Percentiles rank a stretch among this genome's conserved stretches.
phyloP scores from a whole-genome alignment of 768 basidiomycete genomes.

The Hysterangium stoloniferum region DNA sequence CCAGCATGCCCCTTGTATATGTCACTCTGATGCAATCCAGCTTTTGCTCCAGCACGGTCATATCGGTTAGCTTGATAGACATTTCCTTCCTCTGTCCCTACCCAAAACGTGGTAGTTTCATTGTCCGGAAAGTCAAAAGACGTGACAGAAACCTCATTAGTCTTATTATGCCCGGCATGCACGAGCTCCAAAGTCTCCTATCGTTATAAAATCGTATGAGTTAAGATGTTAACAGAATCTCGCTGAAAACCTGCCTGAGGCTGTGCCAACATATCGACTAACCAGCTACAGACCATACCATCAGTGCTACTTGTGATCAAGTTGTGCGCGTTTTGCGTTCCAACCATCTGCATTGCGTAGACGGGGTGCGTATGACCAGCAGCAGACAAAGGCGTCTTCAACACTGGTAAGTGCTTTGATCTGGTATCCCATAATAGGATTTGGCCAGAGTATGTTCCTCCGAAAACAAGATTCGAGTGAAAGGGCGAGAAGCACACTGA shows the following conservation, averaged over 20 bases:
- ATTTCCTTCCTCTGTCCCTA: conserved; percentile 97
- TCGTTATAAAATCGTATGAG: neutral
- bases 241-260: conserved; percentile 59
- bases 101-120: conserved; percentile 95
- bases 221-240: neutral
- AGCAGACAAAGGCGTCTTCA: conserved; percentile 94
- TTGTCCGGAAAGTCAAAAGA: conserved; percentile 91
- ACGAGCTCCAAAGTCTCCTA: conserved; percentile 92
- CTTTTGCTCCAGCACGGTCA: conserved; percentile 94
- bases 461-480: conserved; percentile 94
- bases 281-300: conserved; percentile 95
- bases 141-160: conserved; percentile 93
- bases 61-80: conserved; percentile 96
- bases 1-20: conserved; percentile 90
- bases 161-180: conserved; percentile 90
- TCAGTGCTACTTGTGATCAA: conserved; percentile 95
- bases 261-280: conserved; percentile 97
- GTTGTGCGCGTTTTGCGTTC: conserved; percentile 98
- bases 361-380: conserved; percentile 98
- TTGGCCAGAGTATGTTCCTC: conserved; percentile 99
- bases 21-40: conserved; percentile 88
- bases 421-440: conserved; percentile 98
- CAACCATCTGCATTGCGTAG: conserved; percentile 97
- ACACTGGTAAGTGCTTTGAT: conserved; percentile 89
- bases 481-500: conserved; percentile 97